Conservation (phyloP, 1,284 basidiomycete genomes). For the Puccinia coronata region DNA sequence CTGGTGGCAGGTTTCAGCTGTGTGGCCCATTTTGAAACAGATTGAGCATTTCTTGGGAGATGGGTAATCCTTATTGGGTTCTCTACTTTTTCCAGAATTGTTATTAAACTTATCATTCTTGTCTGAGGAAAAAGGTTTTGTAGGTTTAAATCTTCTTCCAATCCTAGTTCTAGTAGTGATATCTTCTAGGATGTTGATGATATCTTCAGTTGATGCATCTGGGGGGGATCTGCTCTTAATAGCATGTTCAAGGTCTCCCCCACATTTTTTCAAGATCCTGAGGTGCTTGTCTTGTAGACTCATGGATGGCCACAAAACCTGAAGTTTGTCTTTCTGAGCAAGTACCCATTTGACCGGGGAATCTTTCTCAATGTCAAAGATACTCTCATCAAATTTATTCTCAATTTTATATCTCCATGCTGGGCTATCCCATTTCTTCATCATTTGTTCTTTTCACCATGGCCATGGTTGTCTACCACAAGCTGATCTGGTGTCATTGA, state of each 20-base stretch:
- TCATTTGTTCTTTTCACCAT: background rate
- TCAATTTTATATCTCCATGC: slow-evolving; percentile 12
- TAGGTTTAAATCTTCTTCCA: background rate
- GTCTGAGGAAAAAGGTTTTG: background rate
- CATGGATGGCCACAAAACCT: background rate
- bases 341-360: background rate
- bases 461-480: background rate
- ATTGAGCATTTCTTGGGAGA: slow-evolving; percentile 1
- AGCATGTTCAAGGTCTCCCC: slow-evolving; percentile 5
- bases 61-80: slow-evolving; percentile 15
- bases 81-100: background rate
- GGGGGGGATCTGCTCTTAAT: background rate
- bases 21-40: background rate
- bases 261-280: slow-evolving; percentile 6
- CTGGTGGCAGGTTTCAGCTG: background rate
- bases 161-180: background rate
- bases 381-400: background rate
- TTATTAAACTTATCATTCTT: background rate
- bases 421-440: background rate
- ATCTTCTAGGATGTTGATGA: slow-evolving; percentile 1
- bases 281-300: background rate
- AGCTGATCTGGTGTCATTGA: background rate
- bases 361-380: background rate
- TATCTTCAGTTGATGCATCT: background rate
- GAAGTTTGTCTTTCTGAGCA: background rate